phyloP scores from a whole-genome alignment of 192 early-diverging fungal genomes.

The Fimicolochytrium jonesii region DNA sequence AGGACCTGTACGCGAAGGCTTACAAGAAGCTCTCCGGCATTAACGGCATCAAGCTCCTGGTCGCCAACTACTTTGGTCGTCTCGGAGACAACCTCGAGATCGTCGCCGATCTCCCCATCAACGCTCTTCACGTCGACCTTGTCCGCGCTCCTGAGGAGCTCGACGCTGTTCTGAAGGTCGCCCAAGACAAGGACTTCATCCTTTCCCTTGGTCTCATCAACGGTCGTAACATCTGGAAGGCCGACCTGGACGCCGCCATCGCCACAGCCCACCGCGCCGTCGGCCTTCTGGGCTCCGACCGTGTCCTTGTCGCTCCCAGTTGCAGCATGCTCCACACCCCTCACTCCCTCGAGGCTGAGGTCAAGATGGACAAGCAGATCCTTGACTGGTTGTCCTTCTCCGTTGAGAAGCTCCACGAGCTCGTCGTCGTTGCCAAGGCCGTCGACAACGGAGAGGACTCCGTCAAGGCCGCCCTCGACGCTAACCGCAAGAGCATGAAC shows the following conservation, averaged over 20 bases:
- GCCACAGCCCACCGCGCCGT: conserved; percentile 63
- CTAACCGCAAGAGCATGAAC: conserved; percentile 55
- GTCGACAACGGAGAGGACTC: conserved; percentile 46
- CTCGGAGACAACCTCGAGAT: conserved; percentile 69
- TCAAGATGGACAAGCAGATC: conserved; percentile 68
- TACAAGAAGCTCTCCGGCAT: conserved; percentile 60
- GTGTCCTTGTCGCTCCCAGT: conserved; percentile 81
- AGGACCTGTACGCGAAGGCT: conserved; percentile 53
- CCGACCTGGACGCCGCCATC: conserved; percentile 73
- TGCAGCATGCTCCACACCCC: conserved; percentile 93
- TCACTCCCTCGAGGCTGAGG: conserved; percentile 75
- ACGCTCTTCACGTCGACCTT: conserved; percentile 88
- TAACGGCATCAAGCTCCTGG: conserved; percentile 60
- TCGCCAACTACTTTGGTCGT: conserved; percentile 94
- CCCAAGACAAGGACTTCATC: conserved; percentile 45
- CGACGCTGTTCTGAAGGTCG: conserved; percentile 62
- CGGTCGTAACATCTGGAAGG: conserved; percentile 98
- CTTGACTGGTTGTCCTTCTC: conserved; percentile 92
- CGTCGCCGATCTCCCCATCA: conserved; percentile 66
- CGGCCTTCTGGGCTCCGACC: conserved; percentile 59
- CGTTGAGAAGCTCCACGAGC: conserved; percentile 86
- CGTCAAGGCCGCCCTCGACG: conserved; percentile 64
- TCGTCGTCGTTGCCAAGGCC: conserved; percentile 64
- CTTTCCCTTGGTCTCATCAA: conserved; percentile 95
- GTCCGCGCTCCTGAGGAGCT: conserved; percentile 79